Conservation (phyloP, 2,329 filamentous ascomycete genomes). For the Paraphaeosphaeria minitans region DNA sequence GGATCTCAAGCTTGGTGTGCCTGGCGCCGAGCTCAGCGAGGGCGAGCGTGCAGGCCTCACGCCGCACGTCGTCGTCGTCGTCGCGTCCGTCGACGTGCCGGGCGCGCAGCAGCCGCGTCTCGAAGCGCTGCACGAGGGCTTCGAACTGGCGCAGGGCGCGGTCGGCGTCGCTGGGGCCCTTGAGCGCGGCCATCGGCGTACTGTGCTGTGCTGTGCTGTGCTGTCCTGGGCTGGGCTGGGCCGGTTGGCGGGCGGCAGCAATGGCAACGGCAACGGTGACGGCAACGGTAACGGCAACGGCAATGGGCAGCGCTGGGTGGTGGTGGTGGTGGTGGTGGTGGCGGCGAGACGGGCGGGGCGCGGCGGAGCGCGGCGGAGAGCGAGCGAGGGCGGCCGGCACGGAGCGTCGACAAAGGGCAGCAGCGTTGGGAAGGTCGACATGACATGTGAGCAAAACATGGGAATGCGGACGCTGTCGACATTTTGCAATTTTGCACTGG, state of each 20-base stretch:
- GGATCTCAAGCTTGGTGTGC: constrained; percentile 42
- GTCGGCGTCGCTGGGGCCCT: constrained; percentile 29
- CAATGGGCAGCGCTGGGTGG: not conserved
- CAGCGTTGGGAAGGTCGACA: not conserved
- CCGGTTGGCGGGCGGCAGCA: no score
- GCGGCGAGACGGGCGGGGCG: not conserved
- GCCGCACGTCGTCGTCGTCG: constrained; percentile 27
- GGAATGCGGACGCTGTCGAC: not conserved
- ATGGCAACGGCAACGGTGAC: no score
- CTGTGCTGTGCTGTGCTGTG: not conserved
- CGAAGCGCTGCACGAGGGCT: constrained; percentile 35
- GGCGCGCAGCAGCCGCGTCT: constrained; percentile 37
- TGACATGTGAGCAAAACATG: not conserved
- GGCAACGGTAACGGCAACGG: no score
- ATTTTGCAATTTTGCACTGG: constrained; percentile 10
- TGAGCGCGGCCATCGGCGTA: constrained; percentile 34
- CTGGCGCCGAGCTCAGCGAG: constrained; percentile 37
- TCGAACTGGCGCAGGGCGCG: constrained; percentile 41
- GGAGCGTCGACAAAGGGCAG: not conserved
- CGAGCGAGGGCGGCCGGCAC: not conserved
- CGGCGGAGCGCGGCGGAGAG: not conserved
- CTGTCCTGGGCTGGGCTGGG: not conserved
- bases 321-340: no score
- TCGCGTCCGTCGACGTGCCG: constrained; percentile 22
- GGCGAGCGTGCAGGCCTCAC: constrained; percentile 40